Conservation (phyloP, 169 alveolate genomes). For the Cardiosporidium cionae region DNA sequence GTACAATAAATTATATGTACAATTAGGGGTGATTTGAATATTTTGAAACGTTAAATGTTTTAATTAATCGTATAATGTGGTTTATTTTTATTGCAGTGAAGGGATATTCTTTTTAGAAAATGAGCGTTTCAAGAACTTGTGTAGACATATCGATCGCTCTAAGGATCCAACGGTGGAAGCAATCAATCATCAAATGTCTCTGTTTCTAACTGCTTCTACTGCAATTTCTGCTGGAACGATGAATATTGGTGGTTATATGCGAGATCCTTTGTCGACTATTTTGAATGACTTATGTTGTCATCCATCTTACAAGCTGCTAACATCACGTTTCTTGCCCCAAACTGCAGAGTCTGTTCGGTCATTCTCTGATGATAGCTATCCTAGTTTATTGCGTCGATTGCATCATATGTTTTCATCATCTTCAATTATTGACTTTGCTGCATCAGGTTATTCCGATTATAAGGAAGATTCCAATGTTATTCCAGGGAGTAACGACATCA, state of each 20-base stretch:
- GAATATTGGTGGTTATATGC: no score
- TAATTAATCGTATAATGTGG: no score
- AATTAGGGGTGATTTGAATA: no score
- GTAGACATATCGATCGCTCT: not conserved
- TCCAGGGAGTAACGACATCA: no score
- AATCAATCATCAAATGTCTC: not conserved
- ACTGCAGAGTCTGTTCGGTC: not conserved
- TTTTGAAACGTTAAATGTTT: no score
- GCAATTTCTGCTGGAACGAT: not conserved
- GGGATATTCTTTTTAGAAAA: conserved; percentile 1
- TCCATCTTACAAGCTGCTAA: not conserved
- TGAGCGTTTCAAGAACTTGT: not conserved
- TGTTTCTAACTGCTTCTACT: not conserved
- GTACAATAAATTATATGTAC: no score
- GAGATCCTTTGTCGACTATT: no score
- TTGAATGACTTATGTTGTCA: not conserved
- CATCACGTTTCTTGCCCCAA: not conserved
- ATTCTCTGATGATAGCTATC: not conserved
- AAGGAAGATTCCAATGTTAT: no score
- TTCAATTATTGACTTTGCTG: not conserved
- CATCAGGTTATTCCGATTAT: no score
- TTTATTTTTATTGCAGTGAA: conserved; percentile 3
- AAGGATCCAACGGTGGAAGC: no score
- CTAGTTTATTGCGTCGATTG: not conserved
- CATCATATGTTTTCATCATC: not conserved